These are phyloP conservation scores for Tricholoma hemisulphureum DNA, from an alignment of 768 basidiomycete genomes.

Conservation along the genomic window DNA sequence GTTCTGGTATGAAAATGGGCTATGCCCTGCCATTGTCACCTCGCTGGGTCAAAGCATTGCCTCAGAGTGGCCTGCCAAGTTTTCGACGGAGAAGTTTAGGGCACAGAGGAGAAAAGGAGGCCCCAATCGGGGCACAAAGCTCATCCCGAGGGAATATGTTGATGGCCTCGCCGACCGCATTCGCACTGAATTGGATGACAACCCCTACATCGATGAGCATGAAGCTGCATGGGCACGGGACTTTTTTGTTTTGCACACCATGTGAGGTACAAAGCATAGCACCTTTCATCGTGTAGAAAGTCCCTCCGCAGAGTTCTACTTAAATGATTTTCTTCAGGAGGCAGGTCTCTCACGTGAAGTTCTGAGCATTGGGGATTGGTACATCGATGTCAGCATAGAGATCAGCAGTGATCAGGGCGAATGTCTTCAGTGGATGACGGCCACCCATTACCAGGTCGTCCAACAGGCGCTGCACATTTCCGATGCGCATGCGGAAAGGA, in stretches of 20 bases:
- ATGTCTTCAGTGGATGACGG: constrained; percentile 16
- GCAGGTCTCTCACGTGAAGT: not conserved
- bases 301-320: not conserved
- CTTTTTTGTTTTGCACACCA: constrained; percentile 28
- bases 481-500: not conserved
- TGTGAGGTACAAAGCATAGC: constrained; percentile 25
- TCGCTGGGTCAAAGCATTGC: not conserved
- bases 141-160: constrained; percentile 10
- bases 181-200: constrained; percentile 3
- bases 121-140: constrained; percentile 16
- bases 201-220: not conserved
- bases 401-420: constrained; percentile 3
- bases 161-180: constrained; percentile 12
- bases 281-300: constrained; percentile 8
- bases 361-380: constrained; percentile 13
- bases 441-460: not conserved
- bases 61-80: constrained; percentile 26
- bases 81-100: constrained; percentile 18
- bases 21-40: constrained; percentile 21
- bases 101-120: constrained; percentile 16
- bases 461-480: constrained; percentile 1
- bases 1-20: constrained; percentile 22
- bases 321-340: not conserved
- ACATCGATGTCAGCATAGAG: constrained; percentile 22
- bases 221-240: constrained; percentile 14